Conservation (phyloP, 192 early-diverging fungal genomes). For the Gaertneriomyces semiglobifer region DNA sequence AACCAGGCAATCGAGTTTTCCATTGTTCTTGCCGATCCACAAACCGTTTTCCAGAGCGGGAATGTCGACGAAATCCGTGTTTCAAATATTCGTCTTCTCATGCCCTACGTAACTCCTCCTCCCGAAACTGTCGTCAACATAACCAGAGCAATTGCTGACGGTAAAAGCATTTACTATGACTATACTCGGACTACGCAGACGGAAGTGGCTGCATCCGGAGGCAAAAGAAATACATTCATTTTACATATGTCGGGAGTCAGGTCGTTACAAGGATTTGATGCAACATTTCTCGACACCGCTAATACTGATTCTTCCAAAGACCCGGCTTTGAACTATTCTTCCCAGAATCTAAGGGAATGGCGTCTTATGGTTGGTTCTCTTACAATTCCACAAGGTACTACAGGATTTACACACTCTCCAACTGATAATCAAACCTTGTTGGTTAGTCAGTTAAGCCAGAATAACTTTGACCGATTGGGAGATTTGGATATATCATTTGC, state of each 20-base stretch:
- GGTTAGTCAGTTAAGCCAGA: background rate
- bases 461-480: too few species aligned
- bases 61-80: background rate
- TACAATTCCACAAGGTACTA: background rate
- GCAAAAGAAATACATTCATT: background rate
- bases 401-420: background rate
- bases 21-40: background rate
- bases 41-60: background rate
- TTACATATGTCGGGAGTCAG: background rate
- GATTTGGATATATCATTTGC: background rate
- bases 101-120: slow-evolving; percentile 3
- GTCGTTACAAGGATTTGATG: background rate
- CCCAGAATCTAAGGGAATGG: background rate
- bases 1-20: background rate
- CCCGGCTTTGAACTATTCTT: background rate
- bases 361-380: background rate
- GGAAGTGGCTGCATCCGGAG: background rate
- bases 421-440: background rate
- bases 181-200: slow-evolving; percentile 5
- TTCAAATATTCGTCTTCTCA: background rate
- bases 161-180: background rate
- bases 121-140: background rate
- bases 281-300: background rate
- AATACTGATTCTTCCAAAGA: background rate
- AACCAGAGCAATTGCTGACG: background rate